These are phyloP conservation scores for Colletotrichum sp. DNA, from an alignment of 2,329 filamentous ascomycete genomes.

Conservation along the genomic window DNA sequence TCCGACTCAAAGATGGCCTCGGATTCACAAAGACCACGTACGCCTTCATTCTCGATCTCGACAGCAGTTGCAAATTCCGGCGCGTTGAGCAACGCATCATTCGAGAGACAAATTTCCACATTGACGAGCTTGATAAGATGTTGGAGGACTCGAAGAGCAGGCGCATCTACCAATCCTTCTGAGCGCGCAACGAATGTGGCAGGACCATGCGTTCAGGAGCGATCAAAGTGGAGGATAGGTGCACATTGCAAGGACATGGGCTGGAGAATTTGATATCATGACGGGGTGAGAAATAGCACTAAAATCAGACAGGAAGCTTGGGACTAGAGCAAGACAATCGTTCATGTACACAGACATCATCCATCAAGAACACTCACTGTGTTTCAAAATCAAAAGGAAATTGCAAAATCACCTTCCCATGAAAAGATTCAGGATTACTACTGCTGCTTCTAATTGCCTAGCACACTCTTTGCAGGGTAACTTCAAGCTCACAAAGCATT, in stretches of 20 bases:
- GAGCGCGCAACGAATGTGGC: neutral
- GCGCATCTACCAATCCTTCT: neutral
- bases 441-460: neutral
- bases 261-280: neutral
- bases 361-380: neutral
- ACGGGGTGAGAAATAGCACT: neutral
- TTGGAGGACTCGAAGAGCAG: neutral
- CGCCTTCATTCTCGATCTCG: neutral
- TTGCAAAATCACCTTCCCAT: neutral
- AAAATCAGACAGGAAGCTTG: neutral
- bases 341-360: neutral
- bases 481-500: neutral
- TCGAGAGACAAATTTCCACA: rapidly evolving
- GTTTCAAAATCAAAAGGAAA: neutral
- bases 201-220: neutral
- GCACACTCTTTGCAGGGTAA: neutral
- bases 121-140: neutral
- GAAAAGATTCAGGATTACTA: neutral
- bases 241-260: neutral
- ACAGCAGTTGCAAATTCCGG: neutral
- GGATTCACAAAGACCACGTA: neutral
- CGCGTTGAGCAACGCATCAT: neutral
- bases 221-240: rapidly evolving
- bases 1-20: too few relatives aligned
- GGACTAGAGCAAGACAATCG: neutral